These are phyloP conservation scores for Cornus florida DNA, from an alignment of 148 eudicot genomes.

Conservation along the genomic window DNA sequence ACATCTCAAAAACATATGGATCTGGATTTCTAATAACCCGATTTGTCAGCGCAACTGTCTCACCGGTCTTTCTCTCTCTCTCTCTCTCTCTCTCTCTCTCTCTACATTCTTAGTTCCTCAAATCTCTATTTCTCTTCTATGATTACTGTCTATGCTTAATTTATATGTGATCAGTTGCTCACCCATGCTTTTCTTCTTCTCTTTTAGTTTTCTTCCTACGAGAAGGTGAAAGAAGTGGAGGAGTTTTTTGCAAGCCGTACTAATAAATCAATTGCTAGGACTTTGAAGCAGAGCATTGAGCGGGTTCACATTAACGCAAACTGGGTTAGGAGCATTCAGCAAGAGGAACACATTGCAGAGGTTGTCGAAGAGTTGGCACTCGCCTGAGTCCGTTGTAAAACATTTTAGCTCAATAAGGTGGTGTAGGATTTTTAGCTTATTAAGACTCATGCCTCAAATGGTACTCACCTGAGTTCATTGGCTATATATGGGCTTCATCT, in stretches of 20 bases:
- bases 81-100: too few relatives aligned
- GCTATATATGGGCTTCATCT: too few relatives aligned
- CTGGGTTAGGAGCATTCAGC: conserved; percentile 74
- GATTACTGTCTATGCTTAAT: background rate
- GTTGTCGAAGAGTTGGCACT: conserved; percentile 61
- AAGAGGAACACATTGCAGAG: conserved; percentile 58
- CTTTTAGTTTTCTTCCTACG: conserved; percentile 62
- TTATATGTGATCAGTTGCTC: background rate
- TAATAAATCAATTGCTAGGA: conserved; percentile 68
- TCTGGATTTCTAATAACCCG: conserved; percentile 74
- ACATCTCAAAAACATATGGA: conserved; percentile 70
- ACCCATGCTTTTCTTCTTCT: background rate
- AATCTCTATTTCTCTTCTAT: background rate
- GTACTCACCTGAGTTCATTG: too few relatives aligned
- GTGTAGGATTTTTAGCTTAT: too few relatives aligned
- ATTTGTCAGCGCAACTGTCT: conserved; percentile 70
- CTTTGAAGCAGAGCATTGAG: conserved; percentile 92
- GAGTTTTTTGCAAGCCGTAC: conserved; percentile 64
- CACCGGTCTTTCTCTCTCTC: conserved; percentile 72
- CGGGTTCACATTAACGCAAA: conserved; percentile 72
- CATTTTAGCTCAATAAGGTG: too few relatives aligned
- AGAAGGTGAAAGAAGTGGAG: conserved; percentile 77
- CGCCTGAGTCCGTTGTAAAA: too few relatives aligned
- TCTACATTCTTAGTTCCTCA: background rate
- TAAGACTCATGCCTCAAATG: too few relatives aligned